Percentiles rank a stretch among this genome's conserved stretches.
These are phyloP conservation scores for Tribonema minus DNA, from an alignment of 108 stramenopile genomes.

Conservation along the genomic window DNA sequence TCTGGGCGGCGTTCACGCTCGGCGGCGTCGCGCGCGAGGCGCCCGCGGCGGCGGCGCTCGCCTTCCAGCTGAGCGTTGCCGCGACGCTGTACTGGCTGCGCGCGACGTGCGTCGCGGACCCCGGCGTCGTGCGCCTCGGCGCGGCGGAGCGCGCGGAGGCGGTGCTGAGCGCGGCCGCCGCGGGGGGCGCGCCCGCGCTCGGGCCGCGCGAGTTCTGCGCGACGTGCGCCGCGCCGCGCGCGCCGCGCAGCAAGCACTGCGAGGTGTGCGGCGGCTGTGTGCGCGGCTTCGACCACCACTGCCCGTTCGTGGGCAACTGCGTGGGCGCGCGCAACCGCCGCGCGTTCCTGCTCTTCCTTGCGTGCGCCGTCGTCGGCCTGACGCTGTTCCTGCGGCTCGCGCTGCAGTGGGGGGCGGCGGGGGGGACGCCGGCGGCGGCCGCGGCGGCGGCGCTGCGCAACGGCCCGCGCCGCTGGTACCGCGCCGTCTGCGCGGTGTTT, in stretches of 20 bases:
- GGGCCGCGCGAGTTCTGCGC: not conserved
- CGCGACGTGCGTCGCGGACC: constrained; percentile 28
- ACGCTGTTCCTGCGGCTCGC: not conserved
- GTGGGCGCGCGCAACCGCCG: constrained; percentile 87
- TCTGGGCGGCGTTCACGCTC: constrained; percentile 9
- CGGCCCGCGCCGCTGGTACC: not conserved
- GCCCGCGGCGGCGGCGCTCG: not conserved
- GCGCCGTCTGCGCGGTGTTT: not conserved
- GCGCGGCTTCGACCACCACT: constrained; percentile 84
- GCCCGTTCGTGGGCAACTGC: constrained; percentile 92
- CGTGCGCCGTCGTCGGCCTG: constrained; percentile 20
- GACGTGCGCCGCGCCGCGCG: constrained; percentile 78
- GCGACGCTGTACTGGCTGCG: constrained; percentile 20
- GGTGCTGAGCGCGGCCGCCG: not conserved
- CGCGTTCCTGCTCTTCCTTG: constrained; percentile 71
- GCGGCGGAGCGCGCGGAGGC: not conserved
- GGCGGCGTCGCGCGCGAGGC: constrained; percentile 3
- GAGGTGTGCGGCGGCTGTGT: constrained; percentile 87
- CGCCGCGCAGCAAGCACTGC: constrained; percentile 88
- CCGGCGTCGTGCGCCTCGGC: not conserved
- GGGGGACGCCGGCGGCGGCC: not conserved
- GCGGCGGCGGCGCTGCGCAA: not conserved
- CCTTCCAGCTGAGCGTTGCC: not conserved
- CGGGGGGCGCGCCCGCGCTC: not conserved
- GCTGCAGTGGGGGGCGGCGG: not conserved